These are phyloP conservation scores for Rubia yunnanensis DNA, from an alignment of 257 asterid species.

Conservation along the genomic window DNA sequence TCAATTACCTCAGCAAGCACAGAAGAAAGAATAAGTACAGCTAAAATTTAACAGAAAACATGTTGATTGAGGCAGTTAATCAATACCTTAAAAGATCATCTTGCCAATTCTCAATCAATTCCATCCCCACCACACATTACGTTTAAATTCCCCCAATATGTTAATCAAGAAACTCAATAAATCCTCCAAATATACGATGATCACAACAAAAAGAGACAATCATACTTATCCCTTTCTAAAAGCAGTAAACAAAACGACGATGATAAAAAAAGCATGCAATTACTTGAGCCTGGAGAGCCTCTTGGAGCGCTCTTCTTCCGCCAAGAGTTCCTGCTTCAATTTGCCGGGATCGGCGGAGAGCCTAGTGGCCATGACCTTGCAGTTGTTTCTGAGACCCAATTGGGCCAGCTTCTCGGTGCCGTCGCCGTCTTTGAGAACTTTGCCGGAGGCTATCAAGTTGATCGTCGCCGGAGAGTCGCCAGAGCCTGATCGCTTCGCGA, in stretches of 20 bases:
- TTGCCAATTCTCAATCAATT: conserved; percentile 12
- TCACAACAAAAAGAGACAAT: not conserved
- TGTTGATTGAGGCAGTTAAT: not conserved
- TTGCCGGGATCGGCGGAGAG: conserved; percentile 57
- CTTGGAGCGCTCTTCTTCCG: conserved; percentile 78
- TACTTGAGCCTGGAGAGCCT: conserved; percentile 68
- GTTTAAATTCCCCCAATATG: not conserved
- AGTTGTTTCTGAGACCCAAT: conserved; percentile 69
- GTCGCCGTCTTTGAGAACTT: conserved; percentile 59
- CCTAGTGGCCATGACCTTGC: conserved; percentile 70
- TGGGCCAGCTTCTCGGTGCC: conserved; percentile 49
- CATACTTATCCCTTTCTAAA: not conserved
- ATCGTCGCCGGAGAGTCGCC: conserved; percentile 35
- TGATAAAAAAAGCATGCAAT: not conserved
- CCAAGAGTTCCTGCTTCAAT: conserved; percentile 56
- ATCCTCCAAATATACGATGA: not conserved
- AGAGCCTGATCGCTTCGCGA: conserved; percentile 60
- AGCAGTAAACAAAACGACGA: not conserved
- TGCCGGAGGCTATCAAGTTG: conserved; percentile 66
- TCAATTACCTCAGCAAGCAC: not conserved
- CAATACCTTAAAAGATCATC: not conserved
- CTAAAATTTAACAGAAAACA: not conserved
- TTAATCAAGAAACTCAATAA: not conserved
- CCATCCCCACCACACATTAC: not conserved
- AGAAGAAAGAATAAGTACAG: too few relatives aligned